phyloP scores from a whole-genome alignment of 495 filamentous ascomycete genomes.

The Penicillium herquei region DNA sequence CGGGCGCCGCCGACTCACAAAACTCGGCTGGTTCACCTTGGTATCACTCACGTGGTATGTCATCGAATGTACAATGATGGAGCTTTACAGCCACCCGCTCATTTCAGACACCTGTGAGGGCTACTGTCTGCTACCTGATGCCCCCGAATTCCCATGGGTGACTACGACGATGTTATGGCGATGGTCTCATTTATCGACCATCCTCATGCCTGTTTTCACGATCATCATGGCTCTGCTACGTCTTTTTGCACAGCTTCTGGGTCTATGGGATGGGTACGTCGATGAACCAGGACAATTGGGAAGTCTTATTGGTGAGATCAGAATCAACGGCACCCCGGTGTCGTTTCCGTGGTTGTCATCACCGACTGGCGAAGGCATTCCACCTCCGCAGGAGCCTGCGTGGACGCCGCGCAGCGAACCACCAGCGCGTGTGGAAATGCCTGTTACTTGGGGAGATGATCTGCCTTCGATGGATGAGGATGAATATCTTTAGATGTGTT shows the following conservation, averaged over 20 bases:
- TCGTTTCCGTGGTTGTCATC: slow-evolving; percentile 24
- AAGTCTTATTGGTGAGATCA: slow-evolving; percentile 35
- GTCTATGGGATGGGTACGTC: slow-evolving; percentile 46
- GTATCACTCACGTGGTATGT: slow-evolving; percentile 54
- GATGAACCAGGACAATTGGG: slow-evolving; percentile 29
- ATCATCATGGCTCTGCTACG: slow-evolving; percentile 30
- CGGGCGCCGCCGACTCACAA: slow-evolving; percentile 50
- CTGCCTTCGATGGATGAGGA: slow-evolving; percentile 35
- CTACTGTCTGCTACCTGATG: slow-evolving; percentile 46
- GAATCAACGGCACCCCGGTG: slow-evolving; percentile 32
- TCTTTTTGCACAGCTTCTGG: slow-evolving; percentile 36
- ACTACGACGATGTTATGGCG: slow-evolving; percentile 48
- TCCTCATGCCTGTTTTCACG: slow-evolving; percentile 34
- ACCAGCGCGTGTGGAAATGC: slow-evolving; percentile 9
- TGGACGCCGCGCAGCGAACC: slow-evolving; percentile 15
- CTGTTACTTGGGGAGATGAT: slow-evolving; percentile 14
- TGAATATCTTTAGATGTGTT: slow-evolving; percentile 29
- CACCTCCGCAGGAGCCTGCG: slow-evolving; percentile 11
- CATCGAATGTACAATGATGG: slow-evolving; percentile 60
- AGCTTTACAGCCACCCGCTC: slow-evolving; percentile 57
- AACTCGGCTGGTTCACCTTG: slow-evolving; percentile 51
- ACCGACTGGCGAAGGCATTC: slow-evolving; percentile 6
- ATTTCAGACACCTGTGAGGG: slow-evolving; percentile 45
- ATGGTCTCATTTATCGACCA: slow-evolving; percentile 36
- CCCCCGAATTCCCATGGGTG: slow-evolving; percentile 46